Conservation (phyloP, 2,329 filamentous ascomycete genomes). For the Trichoderma cornu-damae region DNA sequence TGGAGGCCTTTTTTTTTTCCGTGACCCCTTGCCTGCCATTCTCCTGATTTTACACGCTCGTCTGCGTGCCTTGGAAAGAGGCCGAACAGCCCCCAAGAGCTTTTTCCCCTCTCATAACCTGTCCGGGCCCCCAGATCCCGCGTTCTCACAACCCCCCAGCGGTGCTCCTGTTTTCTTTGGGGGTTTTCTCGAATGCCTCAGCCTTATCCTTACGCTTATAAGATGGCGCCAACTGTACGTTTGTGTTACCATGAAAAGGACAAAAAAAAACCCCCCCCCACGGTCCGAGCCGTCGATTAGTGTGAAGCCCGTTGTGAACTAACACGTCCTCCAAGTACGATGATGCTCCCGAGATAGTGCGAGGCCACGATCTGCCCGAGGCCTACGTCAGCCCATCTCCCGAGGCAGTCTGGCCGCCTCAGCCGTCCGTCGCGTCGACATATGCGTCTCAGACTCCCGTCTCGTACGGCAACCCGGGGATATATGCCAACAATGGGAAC, state of each 20-base stretch:
- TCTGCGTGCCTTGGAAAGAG: not conserved
- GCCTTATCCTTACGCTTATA: conserved; percentile 4
- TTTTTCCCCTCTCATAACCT: conserved; percentile 15
- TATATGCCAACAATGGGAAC: not conserved
- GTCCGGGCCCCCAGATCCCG: not conserved
- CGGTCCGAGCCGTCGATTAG: not conserved
- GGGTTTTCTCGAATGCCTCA: conserved; percentile 4
- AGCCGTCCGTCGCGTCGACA: conserved; percentile 6
- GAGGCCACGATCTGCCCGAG: not conserved
- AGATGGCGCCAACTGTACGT: conserved; percentile 8
- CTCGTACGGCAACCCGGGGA: not conserved
- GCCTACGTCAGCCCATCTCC: not conserved
- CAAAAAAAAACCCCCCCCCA: too few species aligned
- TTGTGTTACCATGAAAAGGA: not conserved
- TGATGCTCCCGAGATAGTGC: not conserved
- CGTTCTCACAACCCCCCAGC: too few species aligned
- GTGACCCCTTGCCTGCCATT: not conserved
- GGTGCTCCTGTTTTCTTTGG: conserved; percentile 2
- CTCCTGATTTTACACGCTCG: conserved; percentile 1
- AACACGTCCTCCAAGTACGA: conserved; percentile 7
- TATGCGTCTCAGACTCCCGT: not conserved
- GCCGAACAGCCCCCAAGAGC: not conserved
- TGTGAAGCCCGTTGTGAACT: not conserved
- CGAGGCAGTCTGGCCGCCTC: conserved; percentile 2
- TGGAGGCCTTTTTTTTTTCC: not conserved